Conservation (phyloP, 495 filamentous ascomycete species). For the Lasiosphaeria miniovina region DNA sequence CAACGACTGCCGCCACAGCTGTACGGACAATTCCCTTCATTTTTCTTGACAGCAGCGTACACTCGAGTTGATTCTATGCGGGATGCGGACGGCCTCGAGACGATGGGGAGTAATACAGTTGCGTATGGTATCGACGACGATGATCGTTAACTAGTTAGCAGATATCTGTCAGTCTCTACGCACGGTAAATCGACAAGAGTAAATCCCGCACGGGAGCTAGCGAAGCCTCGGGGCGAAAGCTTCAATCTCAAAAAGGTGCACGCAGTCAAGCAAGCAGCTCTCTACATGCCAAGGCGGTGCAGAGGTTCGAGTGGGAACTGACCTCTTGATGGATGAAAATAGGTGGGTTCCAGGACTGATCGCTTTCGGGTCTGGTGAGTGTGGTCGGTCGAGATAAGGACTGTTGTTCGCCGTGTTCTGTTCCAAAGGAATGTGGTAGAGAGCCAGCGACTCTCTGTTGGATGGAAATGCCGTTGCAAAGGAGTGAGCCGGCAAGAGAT, state of each 20-base stretch:
- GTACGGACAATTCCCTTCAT: conserved; percentile 49
- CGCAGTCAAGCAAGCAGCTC: too few relatives aligned
- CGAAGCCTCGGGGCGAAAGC: neutral
- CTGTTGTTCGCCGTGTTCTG: conserved; percentile 19
- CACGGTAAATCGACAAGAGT: neutral
- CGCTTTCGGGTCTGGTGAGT: too few relatives aligned
- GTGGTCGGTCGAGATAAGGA: conserved; percentile 2
- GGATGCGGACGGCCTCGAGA: neutral
- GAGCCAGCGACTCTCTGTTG: conserved; percentile 52
- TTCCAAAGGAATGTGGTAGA: conserved; percentile 63
- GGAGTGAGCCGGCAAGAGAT: conserved; percentile 18
- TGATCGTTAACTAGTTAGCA: neutral
- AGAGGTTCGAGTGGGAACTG: conserved; percentile 1
- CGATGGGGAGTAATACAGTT: neutral
- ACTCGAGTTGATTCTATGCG: neutral
- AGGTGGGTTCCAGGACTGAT: conserved; percentile 14
- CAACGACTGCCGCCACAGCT: conserved; percentile 48
- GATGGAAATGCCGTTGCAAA: conserved; percentile 32
- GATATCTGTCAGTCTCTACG: neutral
- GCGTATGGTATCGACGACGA: neutral
- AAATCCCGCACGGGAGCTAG: neutral
- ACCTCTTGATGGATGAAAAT: conserved; percentile 15
- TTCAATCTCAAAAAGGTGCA: neutral
- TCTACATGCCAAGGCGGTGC: too few relatives aligned
- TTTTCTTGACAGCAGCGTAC: neutral